phyloP scores from a whole-genome alignment of 2,329 filamentous ascomycete species.

The Penicillium thymicola region DNA sequence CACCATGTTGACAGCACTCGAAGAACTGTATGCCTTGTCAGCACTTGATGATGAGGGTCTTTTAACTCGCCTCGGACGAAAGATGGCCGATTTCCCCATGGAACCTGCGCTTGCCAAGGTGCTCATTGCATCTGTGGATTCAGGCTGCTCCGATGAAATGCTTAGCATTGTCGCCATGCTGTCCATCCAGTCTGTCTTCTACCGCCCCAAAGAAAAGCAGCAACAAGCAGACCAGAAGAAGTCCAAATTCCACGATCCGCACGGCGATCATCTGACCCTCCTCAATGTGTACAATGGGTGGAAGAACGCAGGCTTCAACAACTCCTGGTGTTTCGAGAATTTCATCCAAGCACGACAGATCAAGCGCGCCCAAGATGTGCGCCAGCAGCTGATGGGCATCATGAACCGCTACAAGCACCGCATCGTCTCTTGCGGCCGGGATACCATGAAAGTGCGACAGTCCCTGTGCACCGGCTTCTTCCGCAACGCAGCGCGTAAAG shows the following conservation, averaged over 20 bases:
- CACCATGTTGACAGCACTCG: constrained; percentile 92
- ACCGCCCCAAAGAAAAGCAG: constrained; percentile 96
- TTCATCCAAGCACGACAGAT: constrained; percentile 93
- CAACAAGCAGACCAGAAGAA: constrained; percentile 96
- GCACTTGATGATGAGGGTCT: constrained; percentile 94
- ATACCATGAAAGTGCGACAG: constrained; percentile 82
- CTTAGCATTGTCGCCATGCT: constrained; percentile 95
- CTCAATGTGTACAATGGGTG: constrained; percentile 98
- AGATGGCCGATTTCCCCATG: constrained; percentile 99
- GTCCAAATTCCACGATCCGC: constrained; percentile 91
- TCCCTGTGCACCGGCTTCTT: constrained; percentile 94
- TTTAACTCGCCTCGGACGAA: constrained; percentile 82
- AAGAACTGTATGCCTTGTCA: constrained; percentile 88
- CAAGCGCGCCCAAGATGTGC: constrained; percentile 83
- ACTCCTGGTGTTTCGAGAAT: constrained; percentile 95
- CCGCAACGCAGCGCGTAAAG: constrained; percentile 89
- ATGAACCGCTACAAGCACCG: constrained; percentile 87
- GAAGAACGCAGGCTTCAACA: constrained; percentile 78
- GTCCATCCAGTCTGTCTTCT: constrained; percentile 81
- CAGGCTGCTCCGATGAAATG: constrained; percentile 89
- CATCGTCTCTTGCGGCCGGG: constrained; percentile 78
- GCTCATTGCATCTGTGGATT: constrained; percentile 80
- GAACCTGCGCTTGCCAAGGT: constrained; percentile 88
- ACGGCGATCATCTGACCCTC: constrained; percentile 89
- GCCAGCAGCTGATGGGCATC: constrained; percentile 87